phyloP scores from a whole-genome alignment of 768 basidiomycete species.

The Macrolepiota albuminosa region DNA sequence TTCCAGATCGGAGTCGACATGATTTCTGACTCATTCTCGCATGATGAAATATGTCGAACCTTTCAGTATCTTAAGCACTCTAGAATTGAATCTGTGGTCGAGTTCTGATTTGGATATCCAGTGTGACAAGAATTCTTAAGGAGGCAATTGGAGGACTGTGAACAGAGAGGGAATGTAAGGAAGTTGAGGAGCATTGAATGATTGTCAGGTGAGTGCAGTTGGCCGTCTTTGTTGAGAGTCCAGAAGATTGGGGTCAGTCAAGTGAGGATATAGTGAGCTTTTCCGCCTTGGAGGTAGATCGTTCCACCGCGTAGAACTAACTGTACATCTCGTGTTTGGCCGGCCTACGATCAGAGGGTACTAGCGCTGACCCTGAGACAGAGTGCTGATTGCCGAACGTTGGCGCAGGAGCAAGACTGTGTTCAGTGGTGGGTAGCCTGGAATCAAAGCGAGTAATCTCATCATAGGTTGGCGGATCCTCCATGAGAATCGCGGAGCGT shows the following conservation, averaged over 20 bases:
- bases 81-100: too few species aligned
- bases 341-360: constrained; percentile 12
- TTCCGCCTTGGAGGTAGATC: constrained; percentile 20
- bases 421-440: constrained; percentile 43
- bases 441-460: constrained; percentile 42
- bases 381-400: constrained; percentile 25
- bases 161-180: too few species aligned
- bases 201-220: constrained; percentile 15
- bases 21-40: too few species aligned
- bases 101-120: too few species aligned
- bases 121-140: too few species aligned
- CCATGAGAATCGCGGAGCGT: constrained; percentile 55
- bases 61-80: too few species aligned
- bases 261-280: constrained; percentile 12
- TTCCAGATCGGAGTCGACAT: too few species aligned
- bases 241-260: constrained; percentile 27
- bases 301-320: constrained; percentile 28
- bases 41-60: too few species aligned
- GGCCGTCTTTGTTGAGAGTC: constrained; percentile 10
- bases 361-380: constrained; percentile 19
- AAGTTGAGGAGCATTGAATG: constrained; percentile 10
- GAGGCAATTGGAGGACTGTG: too few species aligned
- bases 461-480: constrained; percentile 42
- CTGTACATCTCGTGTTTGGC: constrained; percentile 24
- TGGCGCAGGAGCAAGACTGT: constrained; percentile 22